Base-by-base conservation (phyloP, 176 grass and related monocot species). In the Microstegium vimineum region DNA sequence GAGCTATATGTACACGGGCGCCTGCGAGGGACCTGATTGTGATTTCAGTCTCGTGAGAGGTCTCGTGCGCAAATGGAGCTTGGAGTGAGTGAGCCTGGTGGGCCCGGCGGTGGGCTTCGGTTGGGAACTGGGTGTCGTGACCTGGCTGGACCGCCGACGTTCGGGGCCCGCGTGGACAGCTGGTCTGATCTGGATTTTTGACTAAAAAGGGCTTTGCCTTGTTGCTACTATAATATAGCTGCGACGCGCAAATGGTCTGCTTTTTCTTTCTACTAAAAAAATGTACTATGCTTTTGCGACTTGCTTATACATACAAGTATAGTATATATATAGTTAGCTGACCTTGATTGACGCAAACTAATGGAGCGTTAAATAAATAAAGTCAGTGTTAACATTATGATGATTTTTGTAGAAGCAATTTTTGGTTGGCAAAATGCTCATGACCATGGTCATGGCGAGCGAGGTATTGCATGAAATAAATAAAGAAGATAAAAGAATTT, bases 171-270 rank as follows among this genome's bases (percentile, higher is more conserved):
- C 36, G 1, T 6, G 17, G 20, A 81, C 78, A 82, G 88, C 83
- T 90, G 87, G 77, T 81, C 8, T 88, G 86, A 88, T n/a, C 75
- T 84, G 86, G 74, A 79, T 69, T 80, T 69, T 80, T 75, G 70
- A 80, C 60, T 80, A 66, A 40, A 83, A 83, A 41, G 27, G 25
- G 1, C 45, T 41, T 31, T 40, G 15, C 43, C 22, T 61, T 32
- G 36, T 18, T 23, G 28, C 13, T 47, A 41, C 52, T 27, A 20
- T 51, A 2, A 54, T n/a, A n/a, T n/a, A n/a, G n/a, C n/a, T 56
- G 20, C 52, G 8, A 56, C 52, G 77, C 69, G 69, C 46, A 57
- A 45, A 70, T 77, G 71, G 17, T 10, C 23, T 73, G 30, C 69
- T 2, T 73, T 73, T n/a, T n/a, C n/a, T n/a, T n/a, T n/a, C n/a